phyloP scores from a whole-genome alignment of 768 basidiomycete species.

The Mycena vitilis region DNA sequence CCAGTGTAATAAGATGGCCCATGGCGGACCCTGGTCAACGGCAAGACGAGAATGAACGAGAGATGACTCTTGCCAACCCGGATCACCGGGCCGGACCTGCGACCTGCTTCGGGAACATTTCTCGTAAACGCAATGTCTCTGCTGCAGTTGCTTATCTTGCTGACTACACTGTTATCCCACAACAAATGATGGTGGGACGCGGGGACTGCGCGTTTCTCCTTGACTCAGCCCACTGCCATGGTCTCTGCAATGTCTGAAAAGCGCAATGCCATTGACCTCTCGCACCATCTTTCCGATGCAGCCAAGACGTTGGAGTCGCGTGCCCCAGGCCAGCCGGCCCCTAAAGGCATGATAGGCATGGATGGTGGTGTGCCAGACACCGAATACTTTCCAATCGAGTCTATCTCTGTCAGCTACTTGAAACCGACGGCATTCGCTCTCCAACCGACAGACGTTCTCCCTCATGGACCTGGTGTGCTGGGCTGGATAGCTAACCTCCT shows the following conservation, averaged over 20 bases:
- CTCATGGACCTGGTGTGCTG: slow-evolving; percentile 30
- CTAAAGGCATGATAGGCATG: slow-evolving; percentile 20
- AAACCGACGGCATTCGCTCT: slow-evolving; percentile 29
- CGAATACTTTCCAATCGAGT: slow-evolving; percentile 36
- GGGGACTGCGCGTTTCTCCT: too few relatives aligned
- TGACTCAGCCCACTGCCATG: too few relatives aligned
- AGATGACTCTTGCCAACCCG: not conserved
- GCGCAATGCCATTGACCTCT: slow-evolving; percentile 33
- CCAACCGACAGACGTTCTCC: slow-evolving; percentile 29
- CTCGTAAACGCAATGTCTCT: too few relatives aligned
- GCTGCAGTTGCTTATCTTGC: too few relatives aligned
- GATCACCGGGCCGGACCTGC: not conserved
- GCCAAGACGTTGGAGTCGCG: slow-evolving; percentile 19
- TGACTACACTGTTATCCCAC: too few relatives aligned
- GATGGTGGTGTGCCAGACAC: slow-evolving; percentile 37
- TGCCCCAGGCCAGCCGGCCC: not conserved
- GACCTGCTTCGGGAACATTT: too few relatives aligned
- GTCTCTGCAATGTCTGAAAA: slow-evolving; percentile 30
- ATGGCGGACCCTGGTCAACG: slow-evolving; percentile 48
- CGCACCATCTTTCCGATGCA: slow-evolving; percentile 34
- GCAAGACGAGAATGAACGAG: not conserved
- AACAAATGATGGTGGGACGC: too few relatives aligned
- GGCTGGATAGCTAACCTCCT: slow-evolving; percentile 35
- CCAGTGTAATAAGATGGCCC: slow-evolving; percentile 90
- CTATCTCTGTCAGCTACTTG: slow-evolving; percentile 34